Evolutionary conservation across 139 green algal genomes (phyloP).

Genomic region (Pleodorina starrii): DNA sequence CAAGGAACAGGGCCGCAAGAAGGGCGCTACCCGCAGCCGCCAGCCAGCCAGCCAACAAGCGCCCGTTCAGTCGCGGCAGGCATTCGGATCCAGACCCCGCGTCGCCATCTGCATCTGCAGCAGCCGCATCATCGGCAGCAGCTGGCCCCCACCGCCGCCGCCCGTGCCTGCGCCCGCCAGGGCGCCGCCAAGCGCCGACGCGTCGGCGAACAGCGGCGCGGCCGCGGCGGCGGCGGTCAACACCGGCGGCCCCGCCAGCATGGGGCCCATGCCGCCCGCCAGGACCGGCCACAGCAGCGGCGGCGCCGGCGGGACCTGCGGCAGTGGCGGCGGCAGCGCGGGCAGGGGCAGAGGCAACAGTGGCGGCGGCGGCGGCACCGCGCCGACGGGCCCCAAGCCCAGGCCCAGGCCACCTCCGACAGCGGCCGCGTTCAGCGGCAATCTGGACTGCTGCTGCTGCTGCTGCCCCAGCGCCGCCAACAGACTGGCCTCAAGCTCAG

Average conservation of each 20-base stretch:
- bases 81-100: background rate
- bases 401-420: background rate
- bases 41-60: no score
- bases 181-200: background rate
- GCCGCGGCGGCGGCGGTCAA: background rate
- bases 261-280: background rate
- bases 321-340: background rate
- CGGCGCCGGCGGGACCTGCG: background rate
- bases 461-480: background rate
- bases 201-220: background rate
- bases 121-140: conserved; percentile 35
- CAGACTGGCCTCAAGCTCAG: background rate
- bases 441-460: background rate
- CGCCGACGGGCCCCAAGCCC: background rate
- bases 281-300: background rate
- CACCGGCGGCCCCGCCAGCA: background rate
- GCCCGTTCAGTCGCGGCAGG: background rate
- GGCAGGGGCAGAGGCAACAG: background rate
- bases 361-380: background rate
- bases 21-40: no score
- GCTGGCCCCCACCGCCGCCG: background rate
- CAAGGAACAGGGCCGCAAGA: no score
- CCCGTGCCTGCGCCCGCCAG: background rate
- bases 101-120: conserved; percentile 35
- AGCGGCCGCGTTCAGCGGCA: background rate